A percentile compares a stretch with the other conserved stretches of the same genome.
Conservation (phyloP, 2,329 filamentous ascomycete species). For the Curvularia spicifera region DNA sequence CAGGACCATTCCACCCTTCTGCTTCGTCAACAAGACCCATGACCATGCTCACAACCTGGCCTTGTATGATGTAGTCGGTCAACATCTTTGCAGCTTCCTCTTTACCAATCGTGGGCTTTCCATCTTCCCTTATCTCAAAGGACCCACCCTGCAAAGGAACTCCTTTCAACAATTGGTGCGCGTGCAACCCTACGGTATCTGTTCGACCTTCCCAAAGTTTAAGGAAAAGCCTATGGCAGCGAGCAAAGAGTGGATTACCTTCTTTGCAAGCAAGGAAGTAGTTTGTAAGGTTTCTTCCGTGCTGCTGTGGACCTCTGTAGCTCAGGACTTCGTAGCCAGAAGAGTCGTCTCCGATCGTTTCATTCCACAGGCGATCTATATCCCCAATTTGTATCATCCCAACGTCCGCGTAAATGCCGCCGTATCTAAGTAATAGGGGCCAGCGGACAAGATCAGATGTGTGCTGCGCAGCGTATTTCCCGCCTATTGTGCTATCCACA, state of each 20-base stretch:
- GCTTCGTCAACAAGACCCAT: constrained; percentile 60
- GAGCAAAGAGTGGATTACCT: constrained; percentile 58
- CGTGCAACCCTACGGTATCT: constrained; percentile 52
- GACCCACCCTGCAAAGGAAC: constrained; percentile 56
- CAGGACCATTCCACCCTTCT: constrained; percentile 61
- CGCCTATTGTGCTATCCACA: background rate
- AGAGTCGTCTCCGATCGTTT: constrained; percentile 55
- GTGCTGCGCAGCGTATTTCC: background rate
- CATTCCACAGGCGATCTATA: constrained; percentile 60
- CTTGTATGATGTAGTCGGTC: constrained; percentile 65
- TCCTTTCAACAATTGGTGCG: constrained; percentile 60
- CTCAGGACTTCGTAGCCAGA: constrained; percentile 53
- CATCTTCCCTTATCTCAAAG: constrained; percentile 45
- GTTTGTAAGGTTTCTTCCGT: constrained; percentile 25
- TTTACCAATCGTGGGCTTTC: constrained; percentile 48
- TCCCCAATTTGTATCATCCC: constrained; percentile 65
- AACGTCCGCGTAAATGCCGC: constrained; percentile 65
- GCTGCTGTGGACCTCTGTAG: constrained; percentile 32
- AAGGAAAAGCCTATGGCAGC: constrained; percentile 59
- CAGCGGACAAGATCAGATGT: constrained; percentile 63
- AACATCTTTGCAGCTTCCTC: constrained; percentile 46
- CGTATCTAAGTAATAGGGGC: constrained; percentile 63
- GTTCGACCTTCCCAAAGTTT: constrained; percentile 57
- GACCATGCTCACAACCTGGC: constrained; percentile 59
- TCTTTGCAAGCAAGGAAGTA: constrained; percentile 29